Conservation (phyloP, 106 monocot genomes). For the Dendrobium chrysotoxum region DNA sequence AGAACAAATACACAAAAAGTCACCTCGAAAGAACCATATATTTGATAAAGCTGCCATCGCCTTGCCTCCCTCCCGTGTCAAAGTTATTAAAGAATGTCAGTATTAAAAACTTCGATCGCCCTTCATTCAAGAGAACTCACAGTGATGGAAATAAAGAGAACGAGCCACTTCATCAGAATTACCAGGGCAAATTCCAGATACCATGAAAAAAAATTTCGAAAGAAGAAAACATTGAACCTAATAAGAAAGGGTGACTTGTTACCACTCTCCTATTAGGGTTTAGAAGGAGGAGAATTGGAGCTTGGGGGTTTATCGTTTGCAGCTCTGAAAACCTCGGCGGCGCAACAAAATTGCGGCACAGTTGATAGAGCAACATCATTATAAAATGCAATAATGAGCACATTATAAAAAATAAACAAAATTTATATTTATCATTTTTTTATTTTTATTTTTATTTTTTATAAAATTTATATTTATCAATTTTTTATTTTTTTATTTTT, state of each 20-base stretch:
- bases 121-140: not conserved
- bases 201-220: not conserved
- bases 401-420: too few relatives aligned
- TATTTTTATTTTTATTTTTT: too few relatives aligned
- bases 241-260: not conserved
- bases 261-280: not conserved
- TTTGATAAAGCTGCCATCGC: not conserved
- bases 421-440: too few relatives aligned
- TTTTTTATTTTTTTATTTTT: too few relatives aligned
- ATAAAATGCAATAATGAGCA: too few relatives aligned
- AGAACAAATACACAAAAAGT: not conserved
- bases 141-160: not conserved
- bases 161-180: not conserved
- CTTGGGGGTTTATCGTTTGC: not conserved
- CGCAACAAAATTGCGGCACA: too few relatives aligned
- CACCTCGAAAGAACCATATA: not conserved
- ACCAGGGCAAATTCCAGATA: not conserved
- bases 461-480: too few relatives aligned
- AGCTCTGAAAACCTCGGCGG: too few relatives aligned
- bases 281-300: not conserved
- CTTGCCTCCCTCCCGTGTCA: not conserved
- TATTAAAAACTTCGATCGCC: not conserved
- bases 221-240: not conserved
- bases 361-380: too few relatives aligned
- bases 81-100: not conserved